A percentile compares a stretch with the other conserved stretches of the same genome.
Evolutionary conservation across 116 monocot genomes (phyloP).

Genomic region (Trichopus zeylanicus): DNA sequence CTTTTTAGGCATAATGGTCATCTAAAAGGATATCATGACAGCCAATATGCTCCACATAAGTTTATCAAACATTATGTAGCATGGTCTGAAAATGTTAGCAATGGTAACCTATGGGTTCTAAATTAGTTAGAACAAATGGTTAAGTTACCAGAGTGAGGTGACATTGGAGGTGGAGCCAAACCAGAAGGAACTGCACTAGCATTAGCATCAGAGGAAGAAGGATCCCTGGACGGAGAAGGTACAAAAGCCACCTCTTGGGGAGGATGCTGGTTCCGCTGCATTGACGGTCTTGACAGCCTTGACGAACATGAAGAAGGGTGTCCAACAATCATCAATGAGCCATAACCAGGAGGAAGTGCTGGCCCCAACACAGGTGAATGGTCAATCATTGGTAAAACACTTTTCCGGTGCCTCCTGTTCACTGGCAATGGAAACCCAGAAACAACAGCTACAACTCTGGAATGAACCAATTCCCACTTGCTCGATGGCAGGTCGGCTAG

Average conservation of each 20-base stretch:
- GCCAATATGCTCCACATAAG: neutral
- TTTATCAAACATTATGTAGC: neutral
- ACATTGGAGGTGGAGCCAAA: slow-evolving; percentile 42
- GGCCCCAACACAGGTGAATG: slow-evolving; percentile 1
- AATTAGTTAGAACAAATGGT: neutral
- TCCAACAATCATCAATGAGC: slow-evolving; percentile 12
- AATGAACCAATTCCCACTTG: slow-evolving; percentile 13
- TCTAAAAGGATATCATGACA: neutral
- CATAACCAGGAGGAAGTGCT: slow-evolving; percentile 17
- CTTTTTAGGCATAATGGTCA: neutral
- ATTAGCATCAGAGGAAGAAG: slow-evolving; percentile 30
- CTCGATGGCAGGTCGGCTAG: slow-evolving; percentile 13
- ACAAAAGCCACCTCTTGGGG: slow-evolving; percentile 9
- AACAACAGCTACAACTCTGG: neutral
- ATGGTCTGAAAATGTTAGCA: neutral
- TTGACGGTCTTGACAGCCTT: slow-evolving; percentile 17
- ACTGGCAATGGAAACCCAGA: slow-evolving; percentile 12
- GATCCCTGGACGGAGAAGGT: slow-evolving; percentile 23
- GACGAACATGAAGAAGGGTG: slow-evolving; percentile 17
- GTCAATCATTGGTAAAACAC: no score
- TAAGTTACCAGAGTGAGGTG: slow-evolving; percentile 59
- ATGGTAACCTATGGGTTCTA: no score
- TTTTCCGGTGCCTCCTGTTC: slow-evolving; percentile 15
- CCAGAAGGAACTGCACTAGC: slow-evolving; percentile 40
- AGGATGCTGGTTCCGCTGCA: slow-evolving; percentile 15